phyloP scores from a whole-genome alignment of 2,329 filamentous ascomycete genomes.

The Talaromyces amestolkiae region DNA sequence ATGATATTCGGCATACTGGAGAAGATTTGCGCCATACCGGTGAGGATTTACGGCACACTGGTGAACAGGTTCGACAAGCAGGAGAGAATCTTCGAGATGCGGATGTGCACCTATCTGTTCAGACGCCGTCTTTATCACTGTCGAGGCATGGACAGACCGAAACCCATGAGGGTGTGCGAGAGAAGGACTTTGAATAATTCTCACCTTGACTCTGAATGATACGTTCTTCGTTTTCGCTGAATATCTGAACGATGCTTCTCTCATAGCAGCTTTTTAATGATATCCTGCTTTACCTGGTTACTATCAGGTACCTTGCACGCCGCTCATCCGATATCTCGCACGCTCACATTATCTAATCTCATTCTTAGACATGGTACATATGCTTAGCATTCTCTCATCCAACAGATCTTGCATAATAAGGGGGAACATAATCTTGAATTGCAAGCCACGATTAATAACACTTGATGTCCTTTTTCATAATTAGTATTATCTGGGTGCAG shows the following conservation, averaged over 20 bases:
- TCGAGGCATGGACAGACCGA: slow-evolving; percentile 8
- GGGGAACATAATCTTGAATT: neutral
- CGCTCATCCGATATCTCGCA: neutral
- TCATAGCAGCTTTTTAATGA: neutral
- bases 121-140: slow-evolving; percentile 1
- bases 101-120: neutral
- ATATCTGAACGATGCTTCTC: too few relatives aligned
- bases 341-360: neutral
- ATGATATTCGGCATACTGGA: slow-evolving; percentile 11
- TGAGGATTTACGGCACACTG: slow-evolving; percentile 4
- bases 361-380: too few relatives aligned
- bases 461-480: neutral
- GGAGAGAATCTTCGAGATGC: slow-evolving; percentile 9
- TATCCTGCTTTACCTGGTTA: too few relatives aligned
- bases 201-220: neutral
- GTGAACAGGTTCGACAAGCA: slow-evolving; percentile 11
- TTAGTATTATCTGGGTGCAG: neutral
- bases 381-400: neutral
- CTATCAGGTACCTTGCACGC: neutral
- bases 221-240: neutral
- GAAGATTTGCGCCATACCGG: slow-evolving; percentile 12
- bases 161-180: neutral
- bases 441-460: neutral
- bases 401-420: neutral
- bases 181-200: slow-evolving; percentile 3